Evolutionary conservation across 2,329 filamentous ascomycete genomes (phyloP), one percentile per base, ranked within the genome.

Genomic region (Didymella arachidicola): DNA sequence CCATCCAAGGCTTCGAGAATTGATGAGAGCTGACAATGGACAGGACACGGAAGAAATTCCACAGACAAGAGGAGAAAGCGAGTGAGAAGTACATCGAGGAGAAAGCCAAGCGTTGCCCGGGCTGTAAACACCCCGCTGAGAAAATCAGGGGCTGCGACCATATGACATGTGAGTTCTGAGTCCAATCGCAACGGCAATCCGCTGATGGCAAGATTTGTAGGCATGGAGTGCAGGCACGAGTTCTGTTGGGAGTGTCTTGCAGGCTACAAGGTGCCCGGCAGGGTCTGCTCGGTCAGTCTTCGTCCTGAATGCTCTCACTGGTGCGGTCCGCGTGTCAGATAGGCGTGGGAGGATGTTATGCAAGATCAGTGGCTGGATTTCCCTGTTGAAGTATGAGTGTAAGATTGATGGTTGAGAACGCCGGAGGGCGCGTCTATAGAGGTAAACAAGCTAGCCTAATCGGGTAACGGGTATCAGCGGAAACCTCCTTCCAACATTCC

Each of bases 61-160:
- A 62, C 30, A 68, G 68, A 36, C 66, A 61, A 16, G 71, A 73
- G 42, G 69, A 74, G 16, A 56, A 45, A 14, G 76, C 76, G 18
- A 73, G 67, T 41, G 57, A 63, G 54, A 66, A 67, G 27, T 65
- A 70, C 59, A 65, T 80, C 14, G 56, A 69, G 46, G 45, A 61
- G 11, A 68, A 72, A 41, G 70, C 72, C 30, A 80, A 79, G 65
- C 64, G 65, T 39, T 81, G 79, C 64, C 78, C 79, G 1, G 71
- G 60, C 1, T 80, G 79, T 62, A 74, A 71, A 18, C 73, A 71
- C 66, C 64, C 68, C 32, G 79, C 80, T 32, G 73, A 79, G 67
- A 79, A 80, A 69, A 67, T 56, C 26, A 64, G 65, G 42, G 78
- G 78, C 7, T 81, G 79, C 57, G 78, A 80, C 66, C 78, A 80